Evolutionary conservation across 177 flowering plant species (phyloP), one percentile per base, ranked within the genome.

Genomic region (Vitis hybrid): DNA sequence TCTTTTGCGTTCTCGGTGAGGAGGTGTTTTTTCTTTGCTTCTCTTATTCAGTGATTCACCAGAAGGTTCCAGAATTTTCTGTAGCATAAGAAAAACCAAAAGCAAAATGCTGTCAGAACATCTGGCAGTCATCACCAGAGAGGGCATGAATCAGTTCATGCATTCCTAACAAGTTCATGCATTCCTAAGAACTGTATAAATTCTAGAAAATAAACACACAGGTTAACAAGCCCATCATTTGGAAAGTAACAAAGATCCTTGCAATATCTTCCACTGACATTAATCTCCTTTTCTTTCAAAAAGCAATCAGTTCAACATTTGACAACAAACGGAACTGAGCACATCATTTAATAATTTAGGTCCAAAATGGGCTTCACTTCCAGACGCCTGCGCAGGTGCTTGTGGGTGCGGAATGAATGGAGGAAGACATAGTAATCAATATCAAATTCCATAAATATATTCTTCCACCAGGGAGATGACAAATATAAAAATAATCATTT

Each of bases 1-100:
- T n/a, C 77, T 75, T 75, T 70, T 75, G 2, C 61, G 69, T 58
- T 62, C 56, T 70, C 49, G 77, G 18, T 5, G 67, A 49, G 72
- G 60, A 50, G 52, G 78, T 72, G 65, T 66, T 66, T 72, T 74
- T 24, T 30, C 62, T 73, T 77, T 75, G 52, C 13, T 70, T 62
- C 62, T 71, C 60, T 70, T 68, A 21, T 64, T 54, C 32, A 50
- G 7, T 66, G 69, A 9, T 55, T 35, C 60, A 12, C 49, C n/a
- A 1, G 74, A 54, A 67, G 70, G 60, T 57, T 73, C 77, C 68
- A 69, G 69, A 35, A 48, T 49, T 30, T 61, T 57, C 78, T 73
- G 70, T 69, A 19, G 27, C 65, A 63, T 48, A 60, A 32, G 10
- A 57, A 56, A 32, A 13, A 40, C 6, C 46, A 49, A 49, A 62